Evolutionary conservation across 495 filamentous ascomycete species (phyloP), one percentile per base, ranked within the genome.

Genomic region (Podospora pseudocomata): DNA sequence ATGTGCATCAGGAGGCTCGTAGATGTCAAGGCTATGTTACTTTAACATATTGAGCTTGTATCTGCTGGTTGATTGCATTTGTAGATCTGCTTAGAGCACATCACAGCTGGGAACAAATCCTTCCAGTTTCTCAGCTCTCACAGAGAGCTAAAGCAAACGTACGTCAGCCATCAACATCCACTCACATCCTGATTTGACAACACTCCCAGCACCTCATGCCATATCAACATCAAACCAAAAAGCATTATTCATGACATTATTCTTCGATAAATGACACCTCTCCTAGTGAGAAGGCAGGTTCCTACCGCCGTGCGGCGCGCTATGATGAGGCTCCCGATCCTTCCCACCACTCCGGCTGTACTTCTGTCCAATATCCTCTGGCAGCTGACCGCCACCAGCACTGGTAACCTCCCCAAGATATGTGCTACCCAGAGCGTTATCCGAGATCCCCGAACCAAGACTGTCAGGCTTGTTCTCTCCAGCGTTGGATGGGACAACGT

Each of bases 311-410:
- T 68, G 65, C 2, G 65, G 65, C 27, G 70, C 39, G 39, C 53
- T 32, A 4, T 67, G 61, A 7, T 67, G 20, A 3, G 9, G 28
- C 28, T 63, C 59, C 5, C 72, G 44, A 65, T 74, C 67, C 65
- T 69, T 74, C 4, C 72, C 72, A 26, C 72, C 72, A 9, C 20
- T 16, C 23, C 65, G 27, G 59, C 67, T 70, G 58, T 74, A 74
- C 39, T 74, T 72, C 18, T 65, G 34, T 0, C 67, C 70, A 13
- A 72, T 49, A 26, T 74, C 67, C 5, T 72, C 72, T 6, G 72
- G 72, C 23, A 74, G 53, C 65, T 71, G 56, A 16, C 69, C 72
- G 7, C 70, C 72, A 5, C 49, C 44, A 0, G 71, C 72, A 55
- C 69, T 71, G 23, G 71, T 32, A 0, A 69, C 65, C 57, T 73